phyloP scores from a whole-genome alignment of 1,284 basidiomycete species.

The Irpex lacteus region DNA sequence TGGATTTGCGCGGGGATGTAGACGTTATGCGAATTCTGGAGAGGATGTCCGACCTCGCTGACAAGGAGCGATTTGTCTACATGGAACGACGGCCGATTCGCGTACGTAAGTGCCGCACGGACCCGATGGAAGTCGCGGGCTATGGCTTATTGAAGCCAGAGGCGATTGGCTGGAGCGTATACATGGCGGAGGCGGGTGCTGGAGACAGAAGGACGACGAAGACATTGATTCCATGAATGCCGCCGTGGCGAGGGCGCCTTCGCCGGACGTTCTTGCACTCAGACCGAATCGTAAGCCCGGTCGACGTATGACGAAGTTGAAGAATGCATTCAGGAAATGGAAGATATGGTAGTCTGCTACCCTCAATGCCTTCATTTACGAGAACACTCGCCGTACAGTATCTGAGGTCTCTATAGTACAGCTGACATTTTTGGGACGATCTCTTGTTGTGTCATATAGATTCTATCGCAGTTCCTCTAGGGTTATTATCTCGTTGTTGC shows the following conservation, averaged over 20 bases:
- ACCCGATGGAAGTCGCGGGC: slow-evolving; percentile 13
- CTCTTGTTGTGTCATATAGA: too few species aligned
- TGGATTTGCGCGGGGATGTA: slow-evolving; percentile 25
- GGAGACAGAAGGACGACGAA: slow-evolving; percentile 14
- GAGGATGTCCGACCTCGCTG: slow-evolving; percentile 21
- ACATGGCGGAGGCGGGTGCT: slow-evolving; percentile 20
- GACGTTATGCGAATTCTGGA: slow-evolving; percentile 27
- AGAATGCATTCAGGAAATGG: not conserved
- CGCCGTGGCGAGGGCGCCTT: not conserved
- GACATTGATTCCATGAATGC: not conserved
- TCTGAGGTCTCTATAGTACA: too few species aligned
- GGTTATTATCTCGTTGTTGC: too few species aligned
- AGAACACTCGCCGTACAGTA: too few species aligned
- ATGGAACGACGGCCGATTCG: slow-evolving; percentile 13
- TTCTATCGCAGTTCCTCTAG: too few species aligned
- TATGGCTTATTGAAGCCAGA: slow-evolving; percentile 23
- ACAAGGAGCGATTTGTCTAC: slow-evolving; percentile 19
- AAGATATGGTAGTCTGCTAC: slow-evolving; percentile 2
- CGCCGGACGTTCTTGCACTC: not conserved
- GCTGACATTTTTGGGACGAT: too few species aligned
- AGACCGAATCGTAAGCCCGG: not conserved
- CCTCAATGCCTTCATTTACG: too few species aligned
- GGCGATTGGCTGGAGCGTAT: slow-evolving; percentile 24
- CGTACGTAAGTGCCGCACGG: slow-evolving; percentile 13
- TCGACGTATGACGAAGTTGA: slow-evolving; percentile 1